A percentile compares a stretch with the other conserved stretches of the same genome.
phyloP scores from a whole-genome alignment of 2,329 filamentous ascomycete species.

The Penicillium palitans region DNA sequence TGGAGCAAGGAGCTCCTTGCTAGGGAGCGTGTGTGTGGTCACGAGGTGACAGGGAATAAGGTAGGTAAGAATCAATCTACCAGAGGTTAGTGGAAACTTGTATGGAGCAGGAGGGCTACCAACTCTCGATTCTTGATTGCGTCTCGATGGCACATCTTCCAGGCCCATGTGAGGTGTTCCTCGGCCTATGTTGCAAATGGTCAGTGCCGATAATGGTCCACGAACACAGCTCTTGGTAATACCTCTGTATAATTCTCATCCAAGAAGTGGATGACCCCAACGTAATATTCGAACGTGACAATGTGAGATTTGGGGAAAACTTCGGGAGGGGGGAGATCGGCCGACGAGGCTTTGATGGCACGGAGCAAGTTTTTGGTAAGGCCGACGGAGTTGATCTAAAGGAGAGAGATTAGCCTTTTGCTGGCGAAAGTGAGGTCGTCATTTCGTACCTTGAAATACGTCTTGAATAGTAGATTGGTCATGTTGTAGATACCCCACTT shows the following conservation, averaged over 20 bases:
- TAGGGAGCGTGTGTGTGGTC: constrained; percentile 82
- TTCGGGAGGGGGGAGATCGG: constrained; percentile 77
- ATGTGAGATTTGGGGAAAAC: constrained; percentile 85
- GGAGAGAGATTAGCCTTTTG: constrained; percentile 7
- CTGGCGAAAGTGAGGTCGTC: background rate
- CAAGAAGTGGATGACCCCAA: constrained; percentile 88
- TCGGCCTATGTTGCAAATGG: constrained; percentile 61
- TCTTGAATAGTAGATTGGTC: constrained; percentile 95
- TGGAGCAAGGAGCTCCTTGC: constrained; percentile 65
- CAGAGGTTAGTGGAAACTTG: constrained; percentile 24
- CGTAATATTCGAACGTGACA: constrained; percentile 95
- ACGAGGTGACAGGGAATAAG: constrained; percentile 91
- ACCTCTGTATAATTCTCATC: constrained; percentile 89
- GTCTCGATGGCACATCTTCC: constrained; percentile 73
- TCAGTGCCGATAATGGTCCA: constrained; percentile 9
- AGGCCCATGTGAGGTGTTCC: constrained; percentile 75
- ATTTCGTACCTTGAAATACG: constrained; percentile 74
- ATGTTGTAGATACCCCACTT: constrained; percentile 99
- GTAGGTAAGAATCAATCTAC: constrained; percentile 85
- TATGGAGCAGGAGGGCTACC: constrained; percentile 31
- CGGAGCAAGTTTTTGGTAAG: constrained; percentile 87
- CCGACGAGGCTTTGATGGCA: constrained; percentile 72
- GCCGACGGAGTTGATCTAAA: constrained; percentile 77
- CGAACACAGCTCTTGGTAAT: constrained; percentile 17
- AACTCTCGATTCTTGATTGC: constrained; percentile 78